phyloP scores from a whole-genome alignment of 2,329 filamentous ascomycete species.

The Phialocephala sp. region DNA sequence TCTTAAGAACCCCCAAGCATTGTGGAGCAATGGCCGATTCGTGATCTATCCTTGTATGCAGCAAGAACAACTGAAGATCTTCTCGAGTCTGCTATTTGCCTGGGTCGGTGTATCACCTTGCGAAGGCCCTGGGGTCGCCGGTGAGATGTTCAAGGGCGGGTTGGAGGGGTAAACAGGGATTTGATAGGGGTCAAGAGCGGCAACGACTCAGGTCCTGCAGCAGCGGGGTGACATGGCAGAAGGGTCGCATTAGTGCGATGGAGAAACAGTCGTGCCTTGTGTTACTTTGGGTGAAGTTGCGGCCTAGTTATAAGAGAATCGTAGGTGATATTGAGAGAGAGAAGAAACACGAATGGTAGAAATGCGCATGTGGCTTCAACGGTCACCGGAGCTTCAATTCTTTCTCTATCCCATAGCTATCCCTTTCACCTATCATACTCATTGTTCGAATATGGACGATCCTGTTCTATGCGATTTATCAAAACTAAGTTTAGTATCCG shows the following conservation, averaged over 20 bases:
- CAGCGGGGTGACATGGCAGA: conserved; percentile 6
- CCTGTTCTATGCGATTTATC: not conserved
- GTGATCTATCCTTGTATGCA: conserved; percentile 2
- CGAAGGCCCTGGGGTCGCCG: not conserved
- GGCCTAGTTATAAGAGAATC: not conserved
- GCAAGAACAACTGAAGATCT: not conserved
- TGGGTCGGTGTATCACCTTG: not conserved
- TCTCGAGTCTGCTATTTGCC: not conserved
- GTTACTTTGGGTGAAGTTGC: not conserved
- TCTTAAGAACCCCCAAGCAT: not conserved
- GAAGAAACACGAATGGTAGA: not conserved
- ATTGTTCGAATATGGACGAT: no score
- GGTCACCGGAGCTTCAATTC: not conserved
- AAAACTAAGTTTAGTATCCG: not conserved
- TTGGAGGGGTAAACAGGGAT: conserved; percentile 16
- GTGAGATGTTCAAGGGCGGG: not conserved
- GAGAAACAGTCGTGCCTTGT: not conserved
- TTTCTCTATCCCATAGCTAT: no score
- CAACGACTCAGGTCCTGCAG: conserved; percentile 12
- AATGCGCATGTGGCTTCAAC: not conserved
- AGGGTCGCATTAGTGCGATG: not conserved
- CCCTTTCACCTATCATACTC: no score
- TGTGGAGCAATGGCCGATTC: conserved; percentile 9
- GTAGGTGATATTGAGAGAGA: not conserved
- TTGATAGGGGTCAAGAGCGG: not conserved